Conservation (phyloP, 164 flowering plant genomes). For the Piper betle region DNA sequence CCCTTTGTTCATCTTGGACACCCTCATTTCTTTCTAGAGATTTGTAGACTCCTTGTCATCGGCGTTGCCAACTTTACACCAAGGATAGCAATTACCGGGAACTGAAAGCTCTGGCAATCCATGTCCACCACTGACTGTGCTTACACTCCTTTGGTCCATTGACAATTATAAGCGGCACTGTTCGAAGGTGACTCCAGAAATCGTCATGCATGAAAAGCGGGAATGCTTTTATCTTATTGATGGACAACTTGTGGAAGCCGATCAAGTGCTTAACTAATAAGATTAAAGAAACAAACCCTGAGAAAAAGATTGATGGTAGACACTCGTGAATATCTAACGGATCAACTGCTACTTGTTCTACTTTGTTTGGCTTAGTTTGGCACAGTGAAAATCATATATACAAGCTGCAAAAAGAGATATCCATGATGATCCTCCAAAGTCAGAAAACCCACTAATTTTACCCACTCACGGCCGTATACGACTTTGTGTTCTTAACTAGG, state of each 20-base stretch:
- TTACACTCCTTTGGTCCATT: conserved; percentile 22
- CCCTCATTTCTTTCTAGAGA: conserved; percentile 6
- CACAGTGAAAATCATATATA: too few species aligned
- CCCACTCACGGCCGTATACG: too few species aligned
- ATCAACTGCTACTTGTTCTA: conserved; percentile 14
- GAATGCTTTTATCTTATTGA: too few species aligned
- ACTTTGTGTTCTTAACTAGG: not conserved
- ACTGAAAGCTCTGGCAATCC: conserved; percentile 5
- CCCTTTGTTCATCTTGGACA: conserved; percentile 7
- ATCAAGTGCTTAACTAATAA: not conserved
- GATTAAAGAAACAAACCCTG: conserved; percentile 19
- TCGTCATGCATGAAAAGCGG: too few species aligned
- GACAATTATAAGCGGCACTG: conserved; percentile 9
- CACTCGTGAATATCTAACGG: not conserved
- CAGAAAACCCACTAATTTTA: not conserved
- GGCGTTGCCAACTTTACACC: conserved; percentile 5
- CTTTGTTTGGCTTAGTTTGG: conserved; percentile 3
- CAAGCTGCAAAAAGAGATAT: not conserved
- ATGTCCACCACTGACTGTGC: conserved; percentile 22
- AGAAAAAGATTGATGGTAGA: conserved; percentile 7
- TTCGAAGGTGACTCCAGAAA: not conserved
- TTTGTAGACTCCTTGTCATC: not conserved
- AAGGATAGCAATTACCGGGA: conserved; percentile 10
- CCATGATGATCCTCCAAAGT: not conserved
- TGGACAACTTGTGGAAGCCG: not conserved